A percentile compares a stretch with the other conserved stretches of the same genome.
Conservation (phyloP, 2,329 filamentous ascomycete species). For the Escovopsis sp. region DNA sequence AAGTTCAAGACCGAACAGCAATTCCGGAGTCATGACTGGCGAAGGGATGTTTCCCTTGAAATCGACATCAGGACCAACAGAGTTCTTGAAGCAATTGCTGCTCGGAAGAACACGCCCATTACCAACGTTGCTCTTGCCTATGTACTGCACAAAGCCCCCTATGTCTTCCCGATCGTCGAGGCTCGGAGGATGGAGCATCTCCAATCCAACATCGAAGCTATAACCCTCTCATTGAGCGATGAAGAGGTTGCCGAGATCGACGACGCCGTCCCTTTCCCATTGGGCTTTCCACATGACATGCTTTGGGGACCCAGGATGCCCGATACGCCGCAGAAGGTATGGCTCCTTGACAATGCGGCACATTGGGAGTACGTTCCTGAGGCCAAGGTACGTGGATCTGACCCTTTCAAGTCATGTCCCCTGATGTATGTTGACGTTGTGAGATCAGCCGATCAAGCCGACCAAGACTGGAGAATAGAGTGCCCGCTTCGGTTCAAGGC, state of each 20-base stretch:
- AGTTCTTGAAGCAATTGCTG: slow-evolving; percentile 34
- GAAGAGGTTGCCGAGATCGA: slow-evolving; percentile 44
- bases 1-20: slow-evolving; percentile 27
- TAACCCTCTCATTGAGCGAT: slow-evolving; percentile 35
- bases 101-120: slow-evolving; percentile 26
- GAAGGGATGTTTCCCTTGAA: slow-evolving; percentile 27
- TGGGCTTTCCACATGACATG: slow-evolving; percentile 53
- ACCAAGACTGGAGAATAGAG: slow-evolving; percentile 28
- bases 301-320: slow-evolving; percentile 28
- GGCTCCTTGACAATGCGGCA: slow-evolving; percentile 31
- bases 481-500: slow-evolving; percentile 13
- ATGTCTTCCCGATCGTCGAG: slow-evolving; percentile 51
- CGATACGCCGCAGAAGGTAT: slow-evolving; percentile 25
- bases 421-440: background rate
- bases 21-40: slow-evolving; percentile 20
- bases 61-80: slow-evolving; percentile 36
- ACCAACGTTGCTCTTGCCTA: slow-evolving; percentile 52
- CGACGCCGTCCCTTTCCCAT: slow-evolving; percentile 40
- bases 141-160: slow-evolving; percentile 54
- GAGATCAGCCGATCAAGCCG: slow-evolving; percentile 24
- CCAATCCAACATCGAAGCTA: slow-evolving; percentile 43
- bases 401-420: slow-evolving; percentile 1
- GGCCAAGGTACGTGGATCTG: slow-evolving; percentile 16
- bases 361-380: slow-evolving; percentile 35
- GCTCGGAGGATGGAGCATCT: slow-evolving; percentile 46